Conservation (phyloP, 495 filamentous ascomycete species). For the Parmelia sp. region DNA sequence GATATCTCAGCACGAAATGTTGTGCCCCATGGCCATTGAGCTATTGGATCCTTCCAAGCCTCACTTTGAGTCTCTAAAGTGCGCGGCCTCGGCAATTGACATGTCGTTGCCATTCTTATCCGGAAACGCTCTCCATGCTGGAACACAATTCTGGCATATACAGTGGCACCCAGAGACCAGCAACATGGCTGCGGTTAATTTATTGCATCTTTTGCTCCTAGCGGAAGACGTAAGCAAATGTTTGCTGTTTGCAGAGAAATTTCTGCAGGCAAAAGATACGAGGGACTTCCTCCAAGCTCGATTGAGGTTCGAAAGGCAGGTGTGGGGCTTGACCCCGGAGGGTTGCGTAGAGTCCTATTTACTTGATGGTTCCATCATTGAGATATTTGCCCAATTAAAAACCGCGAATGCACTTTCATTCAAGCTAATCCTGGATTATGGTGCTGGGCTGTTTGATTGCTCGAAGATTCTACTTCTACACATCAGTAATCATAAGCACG, state of each 20-base stretch:
- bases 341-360: not conserved
- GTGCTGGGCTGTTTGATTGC: not conserved
- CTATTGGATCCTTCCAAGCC: constrained; percentile 12
- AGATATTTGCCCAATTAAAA: constrained; percentile 5
- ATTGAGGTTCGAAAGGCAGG: constrained; percentile 3
- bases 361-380: constrained; percentile 10
- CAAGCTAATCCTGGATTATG: not conserved
- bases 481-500: not conserved
- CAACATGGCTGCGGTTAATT: not conserved
- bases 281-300: not conserved
- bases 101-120: not conserved
- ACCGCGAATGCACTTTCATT: not conserved
- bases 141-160: not conserved
- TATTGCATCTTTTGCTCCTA: not conserved
- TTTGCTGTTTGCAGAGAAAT: constrained; percentile 1
- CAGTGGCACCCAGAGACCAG: not conserved
- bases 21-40: constrained; percentile 7
- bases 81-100: not conserved
- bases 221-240: not conserved
- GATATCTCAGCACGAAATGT: not conserved
- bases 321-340: not conserved
- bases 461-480: constrained; percentile 8
- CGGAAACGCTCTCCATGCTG: not conserved
- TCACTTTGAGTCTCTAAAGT: not conserved
- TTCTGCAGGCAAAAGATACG: constrained; percentile 1